Evolutionary conservation across 768 basidiomycete species (phyloP), one percentile per base, ranked within the genome.

Genomic region (Serendipita sp.): DNA sequence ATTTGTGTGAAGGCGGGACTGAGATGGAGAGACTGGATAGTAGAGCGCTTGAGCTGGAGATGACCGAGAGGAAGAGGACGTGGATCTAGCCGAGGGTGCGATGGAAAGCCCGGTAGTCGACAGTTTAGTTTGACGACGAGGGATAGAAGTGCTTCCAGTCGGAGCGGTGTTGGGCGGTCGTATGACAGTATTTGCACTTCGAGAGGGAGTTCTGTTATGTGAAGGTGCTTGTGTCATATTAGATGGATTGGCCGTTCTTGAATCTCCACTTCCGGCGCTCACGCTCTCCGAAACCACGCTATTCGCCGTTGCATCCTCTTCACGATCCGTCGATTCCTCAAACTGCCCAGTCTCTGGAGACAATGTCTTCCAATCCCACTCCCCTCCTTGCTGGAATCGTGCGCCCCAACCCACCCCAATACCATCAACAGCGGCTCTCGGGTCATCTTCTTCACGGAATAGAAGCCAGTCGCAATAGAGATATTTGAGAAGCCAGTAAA

Each of bases 401-500:
- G 79, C 81, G 65, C 78, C 82, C 80, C 83, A 83, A 34, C 85
- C 84, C 13, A 79, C 79, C 17, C 83, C 83, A 26, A 82, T 75
- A 20, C 84, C 83, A 64, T 85, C 83, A 26, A 87, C 82, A 2
- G 86, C 82, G 22, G 73, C 72, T 22, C 84, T 74, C 20, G 85
- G 83, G 67, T 89, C 85, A 63, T 89, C 86, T 17, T 81, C 70
- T 61, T 82, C 79, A 63, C 80, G 79, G 74, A 90, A 89, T 20
- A 81, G 73, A 0, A 88, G 73, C 82, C 84, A 86, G 69, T 88
- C 85, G 4, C 82, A 82, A 66, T 89, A 90, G 62, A 85, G 81
- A 71, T 78, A 88, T 69, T 86, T 86, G 38, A 89, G 72, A 28
- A 88, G 70, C 87, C 87, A 89, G 69, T 86, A 88, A 3, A 88